Evolutionary conservation across 2,329 filamentous ascomycete species (phyloP), one percentile per base, ranked within the genome.

Genomic region (Furcasterigmium furcatum): DNA sequence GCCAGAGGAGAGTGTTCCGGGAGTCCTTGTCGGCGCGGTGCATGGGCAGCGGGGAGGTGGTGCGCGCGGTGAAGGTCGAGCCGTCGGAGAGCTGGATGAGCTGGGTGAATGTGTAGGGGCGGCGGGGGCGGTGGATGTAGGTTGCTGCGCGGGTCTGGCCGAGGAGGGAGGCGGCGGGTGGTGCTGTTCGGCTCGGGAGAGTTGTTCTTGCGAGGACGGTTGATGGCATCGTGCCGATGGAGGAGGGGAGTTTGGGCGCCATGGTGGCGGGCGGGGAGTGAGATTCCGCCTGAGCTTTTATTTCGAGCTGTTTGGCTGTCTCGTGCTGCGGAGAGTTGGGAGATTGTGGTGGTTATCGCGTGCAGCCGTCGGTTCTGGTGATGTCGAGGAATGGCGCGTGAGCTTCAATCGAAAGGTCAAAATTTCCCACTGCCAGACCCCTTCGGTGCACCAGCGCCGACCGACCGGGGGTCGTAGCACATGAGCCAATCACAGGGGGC

Each of bases 31-130:
- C 71, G 47, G 73, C 72, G 48, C 73, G 73, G 69, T 81, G 78
- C 40, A 87, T 65, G 4, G 79, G 75, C 29, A 68, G 55, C 1
- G 89, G 88, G 10, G 82, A 88, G 10, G 88, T 90, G 20, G 88
- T 91, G 62, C 87, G 87, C 60, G 84, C 77, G 41, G 86, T 84
- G 70, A 82, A 97, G 49, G 91, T 87, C 59, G 82, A 88, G 57
- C 94, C 94, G 73, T 99, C 94, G 34, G 87, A 89, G 53, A 97
- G 85, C 44, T 91, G 91, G 55, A 99, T 77, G 49, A 99, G 80
- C 71, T 99, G 94, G n/a, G 92, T 96, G 76, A 96, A 97, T 55
- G 86, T 89, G 77, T 96, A 97, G 35, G 94, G 92, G 6, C 91
- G 83, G 61, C 91, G 87, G n/a, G 91, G 91, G 14, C 94, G 89